phyloP scores from a whole-genome alignment of 2,329 filamentous ascomycete genomes.

The Penicillium sp. region DNA sequence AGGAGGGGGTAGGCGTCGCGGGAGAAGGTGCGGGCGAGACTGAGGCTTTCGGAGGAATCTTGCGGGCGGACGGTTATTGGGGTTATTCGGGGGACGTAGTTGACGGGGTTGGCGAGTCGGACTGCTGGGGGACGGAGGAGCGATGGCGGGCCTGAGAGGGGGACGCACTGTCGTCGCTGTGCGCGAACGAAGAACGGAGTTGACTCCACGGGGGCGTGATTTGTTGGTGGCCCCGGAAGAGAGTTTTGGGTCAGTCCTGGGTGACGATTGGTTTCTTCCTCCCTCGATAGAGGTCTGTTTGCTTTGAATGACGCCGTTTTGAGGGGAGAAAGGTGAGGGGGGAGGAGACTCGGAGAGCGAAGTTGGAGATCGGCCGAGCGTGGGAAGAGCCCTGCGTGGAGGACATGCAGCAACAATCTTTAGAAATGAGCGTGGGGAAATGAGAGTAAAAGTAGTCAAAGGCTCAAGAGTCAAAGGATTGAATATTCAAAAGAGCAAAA shows the following conservation, averaged over 20 bases:
- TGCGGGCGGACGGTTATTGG: constrained; percentile 44
- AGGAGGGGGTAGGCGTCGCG: constrained; percentile 55
- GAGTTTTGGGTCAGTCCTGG: constrained; percentile 5
- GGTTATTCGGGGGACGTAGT: constrained; percentile 55
- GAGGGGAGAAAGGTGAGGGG: constrained; percentile 12
- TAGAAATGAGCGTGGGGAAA: not conserved
- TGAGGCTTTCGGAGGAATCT: constrained; percentile 35
- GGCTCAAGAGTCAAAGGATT: not conserved
- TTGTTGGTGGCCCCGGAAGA: constrained; percentile 1
- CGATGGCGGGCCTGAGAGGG: constrained; percentile 23
- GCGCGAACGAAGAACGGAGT: constrained; percentile 19
- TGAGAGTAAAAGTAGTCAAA: not conserved
- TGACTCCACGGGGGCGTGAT: constrained; percentile 19
- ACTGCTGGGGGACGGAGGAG: constrained; percentile 43
- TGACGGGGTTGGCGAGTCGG: constrained; percentile 59
- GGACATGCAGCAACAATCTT: not conserved
- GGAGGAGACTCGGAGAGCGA: not conserved
- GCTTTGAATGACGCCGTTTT: constrained; percentile 26
- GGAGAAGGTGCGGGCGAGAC: constrained; percentile 31
- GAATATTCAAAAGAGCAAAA: not conserved
- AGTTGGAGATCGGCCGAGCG: constrained; percentile 4
- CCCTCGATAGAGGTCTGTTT: constrained; percentile 17
- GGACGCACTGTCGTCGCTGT: constrained; percentile 26
- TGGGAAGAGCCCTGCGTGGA: not conserved
- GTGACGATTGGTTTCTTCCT: constrained; percentile 4